A percentile compares a stretch with the other conserved stretches of the same genome.
Conservation (phyloP, 768 basidiomycete genomes). For the Macrolepiota dolichaula region DNA sequence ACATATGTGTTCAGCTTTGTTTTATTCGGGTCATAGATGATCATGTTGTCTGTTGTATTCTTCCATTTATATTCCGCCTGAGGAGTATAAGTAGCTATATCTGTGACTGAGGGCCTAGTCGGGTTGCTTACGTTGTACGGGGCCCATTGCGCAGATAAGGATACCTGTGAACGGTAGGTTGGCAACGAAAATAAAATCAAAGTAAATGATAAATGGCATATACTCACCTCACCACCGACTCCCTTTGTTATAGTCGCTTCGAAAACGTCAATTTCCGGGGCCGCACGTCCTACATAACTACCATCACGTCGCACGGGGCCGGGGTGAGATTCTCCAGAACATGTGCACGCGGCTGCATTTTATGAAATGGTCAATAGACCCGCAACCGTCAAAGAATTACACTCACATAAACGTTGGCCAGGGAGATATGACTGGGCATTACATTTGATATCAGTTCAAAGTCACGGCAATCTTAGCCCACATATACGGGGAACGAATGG, state of each 20-base stretch:
- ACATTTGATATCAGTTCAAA: too few species aligned
- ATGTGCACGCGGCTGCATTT: conserved; percentile 31
- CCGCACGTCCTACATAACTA: conserved; percentile 52
- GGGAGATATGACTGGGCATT: conserved; percentile 57
- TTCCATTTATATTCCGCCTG: conserved; percentile 47
- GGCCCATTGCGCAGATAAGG: conserved; percentile 46
- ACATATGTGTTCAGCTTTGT: conserved; percentile 52
- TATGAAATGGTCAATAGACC: background rate
- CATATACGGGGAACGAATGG: background rate
- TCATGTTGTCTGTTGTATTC: conserved; percentile 41
- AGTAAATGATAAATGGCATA: background rate
- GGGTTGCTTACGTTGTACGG: conserved; percentile 58
- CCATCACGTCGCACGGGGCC: conserved; percentile 42
- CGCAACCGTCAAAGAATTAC: background rate
- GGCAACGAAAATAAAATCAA: background rate
- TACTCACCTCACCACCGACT: conserved; percentile 24
- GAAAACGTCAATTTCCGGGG: conserved; percentile 67
- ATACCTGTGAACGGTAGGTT: conserved; percentile 29
- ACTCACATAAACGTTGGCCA: conserved; percentile 44
- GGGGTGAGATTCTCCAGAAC: conserved; percentile 38
- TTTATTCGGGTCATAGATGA: conserved; percentile 41
- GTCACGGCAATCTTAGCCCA: too few species aligned
- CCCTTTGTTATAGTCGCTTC: conserved; percentile 42
- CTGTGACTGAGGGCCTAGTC: conserved; percentile 1
- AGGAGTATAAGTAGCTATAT: background rate